Base-by-base conservation (phyloP, 345 rosid genomes). In the Kernera saxatilis region DNA sequence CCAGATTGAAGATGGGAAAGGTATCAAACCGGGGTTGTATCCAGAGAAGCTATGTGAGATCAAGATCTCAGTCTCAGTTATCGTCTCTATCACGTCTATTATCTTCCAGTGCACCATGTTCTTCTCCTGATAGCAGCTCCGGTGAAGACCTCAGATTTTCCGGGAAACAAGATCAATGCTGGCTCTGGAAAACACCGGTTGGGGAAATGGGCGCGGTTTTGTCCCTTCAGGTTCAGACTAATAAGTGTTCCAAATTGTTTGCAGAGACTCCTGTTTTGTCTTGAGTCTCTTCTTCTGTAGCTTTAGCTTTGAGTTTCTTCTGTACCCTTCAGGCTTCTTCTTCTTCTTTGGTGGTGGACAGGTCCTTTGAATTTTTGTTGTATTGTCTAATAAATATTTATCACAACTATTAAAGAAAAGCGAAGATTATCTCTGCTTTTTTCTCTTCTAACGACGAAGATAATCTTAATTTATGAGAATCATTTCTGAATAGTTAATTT, bases 141-240 rank as follows among this genome's bases (percentile, higher is more conserved):
- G 1, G 74, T 58, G 69, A 63, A 67, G 67, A 49, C 49, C 44
- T 21, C 23, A 79, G 63, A 71, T 25, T 13, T 45, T 69, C 78
- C 0, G 55, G 79, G 61, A 53, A 60, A 36, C 69, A 46, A 15
- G 56, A 60, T 51, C 46, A 13, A 44, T 27, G 32, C 35, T 78
- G 77, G 75, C 73, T 70, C 51, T 84, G 69, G 65, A 58, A 78
- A 72, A 70, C 85, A 64, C 84, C 85, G 1, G 82, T 69, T 32
- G 78, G 65, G 19, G 86, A 82, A 70, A 67, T 77, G n/a, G 84
- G 81, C 52, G 33, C 37, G 60, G 69, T 89, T 15, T 80, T 91
- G 73, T 87, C 91, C 19, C 76, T 88, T 77, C 93, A 87, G 21
- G 71, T 61, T 2, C 77, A 76, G 2, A 2, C 81, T 17, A 39